Evolutionary conservation across 305 asterid species (phyloP).

Genomic region (Solanum aculeatissimum): DNA sequence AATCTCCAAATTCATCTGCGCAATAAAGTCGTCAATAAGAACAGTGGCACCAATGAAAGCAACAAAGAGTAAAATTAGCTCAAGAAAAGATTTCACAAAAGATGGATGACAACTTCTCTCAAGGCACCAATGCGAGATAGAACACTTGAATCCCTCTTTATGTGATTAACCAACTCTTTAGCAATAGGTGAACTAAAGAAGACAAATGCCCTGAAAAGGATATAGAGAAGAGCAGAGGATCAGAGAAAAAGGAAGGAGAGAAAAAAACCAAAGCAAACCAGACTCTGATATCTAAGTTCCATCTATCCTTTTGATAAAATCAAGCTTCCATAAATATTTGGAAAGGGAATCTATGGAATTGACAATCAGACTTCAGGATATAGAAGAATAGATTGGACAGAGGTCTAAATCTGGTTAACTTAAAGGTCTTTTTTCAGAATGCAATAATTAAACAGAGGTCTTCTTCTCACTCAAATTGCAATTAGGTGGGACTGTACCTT

Average conservation of each 20-base stretch:
- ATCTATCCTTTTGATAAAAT: neutral
- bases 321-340: neutral
- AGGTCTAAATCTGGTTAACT: neutral
- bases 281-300: neutral
- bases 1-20: constrained; percentile 99
- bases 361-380: neutral
- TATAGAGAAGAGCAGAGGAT: constrained; percentile 8
- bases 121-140: constrained; percentile 93
- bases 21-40: constrained; percentile 28
- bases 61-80: constrained; percentile 6
- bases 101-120: constrained; percentile 59
- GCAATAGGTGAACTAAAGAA: constrained; percentile 96
- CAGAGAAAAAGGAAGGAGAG: neutral
- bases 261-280: neutral
- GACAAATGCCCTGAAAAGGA: constrained; percentile 67
- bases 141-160: constrained; percentile 78
- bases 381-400: neutral
- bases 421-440: neutral
- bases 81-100: neutral
- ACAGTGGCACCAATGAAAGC: constrained; percentile 1
- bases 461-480: neutral
- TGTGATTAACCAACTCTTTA: constrained; percentile 71
- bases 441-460: neutral
- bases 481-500: neutral
- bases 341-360: neutral